A percentile compares a stretch with the other conserved stretches of the same genome.
phyloP scores from a whole-genome alignment of 345 rosid species.

The Gossypium turneri region DNA sequence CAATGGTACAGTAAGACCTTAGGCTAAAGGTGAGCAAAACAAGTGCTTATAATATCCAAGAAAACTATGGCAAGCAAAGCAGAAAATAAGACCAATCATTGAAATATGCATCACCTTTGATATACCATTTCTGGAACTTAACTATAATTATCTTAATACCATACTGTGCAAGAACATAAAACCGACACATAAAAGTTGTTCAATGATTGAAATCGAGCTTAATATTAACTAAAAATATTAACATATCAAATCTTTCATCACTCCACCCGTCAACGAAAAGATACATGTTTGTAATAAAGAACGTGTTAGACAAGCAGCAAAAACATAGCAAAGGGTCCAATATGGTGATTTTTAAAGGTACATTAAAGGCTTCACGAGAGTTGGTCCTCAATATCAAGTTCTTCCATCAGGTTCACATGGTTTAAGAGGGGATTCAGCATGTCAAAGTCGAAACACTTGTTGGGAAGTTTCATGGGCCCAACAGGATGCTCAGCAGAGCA shows the following conservation, averaged over 20 bases:
- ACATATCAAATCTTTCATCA: too few species aligned
- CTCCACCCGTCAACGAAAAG: background rate
- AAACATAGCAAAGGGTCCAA: background rate
- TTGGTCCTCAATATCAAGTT: constrained; percentile 50
- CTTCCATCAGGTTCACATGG: constrained; percentile 63
- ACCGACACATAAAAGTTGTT: background rate
- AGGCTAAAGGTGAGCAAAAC: background rate
- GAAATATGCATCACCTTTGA: background rate
- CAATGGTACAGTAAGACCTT: background rate
- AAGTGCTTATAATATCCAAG: background rate
- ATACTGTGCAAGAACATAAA: background rate
- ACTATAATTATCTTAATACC: too few species aligned
- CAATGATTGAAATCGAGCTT: too few species aligned
- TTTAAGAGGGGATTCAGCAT: constrained; percentile 49
- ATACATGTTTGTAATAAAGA: background rate
- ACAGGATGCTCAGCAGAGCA: constrained; percentile 25
- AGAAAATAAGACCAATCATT: background rate
- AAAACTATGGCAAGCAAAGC: background rate
- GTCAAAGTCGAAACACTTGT: constrained; percentile 57
- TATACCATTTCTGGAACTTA: background rate
- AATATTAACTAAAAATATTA: too few species aligned
- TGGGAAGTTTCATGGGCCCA: constrained; percentile 36
- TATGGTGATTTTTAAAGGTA: background rate
- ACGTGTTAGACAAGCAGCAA: background rate
- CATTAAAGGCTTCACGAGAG: background rate